These are phyloP conservation scores for Thalassiosira hispida DNA, from an alignment of 352 stramenopile species.

Conservation along the genomic window DNA sequence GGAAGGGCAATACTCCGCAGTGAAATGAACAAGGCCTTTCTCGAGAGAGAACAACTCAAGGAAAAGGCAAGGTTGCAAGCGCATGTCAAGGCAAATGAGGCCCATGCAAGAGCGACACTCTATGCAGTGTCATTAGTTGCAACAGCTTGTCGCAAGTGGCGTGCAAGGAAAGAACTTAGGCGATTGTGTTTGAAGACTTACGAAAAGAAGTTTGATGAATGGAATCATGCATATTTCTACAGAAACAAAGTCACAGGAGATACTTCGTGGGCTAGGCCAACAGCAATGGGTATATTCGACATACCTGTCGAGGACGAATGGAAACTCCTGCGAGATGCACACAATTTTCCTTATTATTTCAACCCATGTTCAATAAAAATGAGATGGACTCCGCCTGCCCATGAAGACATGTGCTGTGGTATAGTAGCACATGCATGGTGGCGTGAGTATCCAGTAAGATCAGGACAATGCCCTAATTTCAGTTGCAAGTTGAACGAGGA, in stretches of 20 bases:
- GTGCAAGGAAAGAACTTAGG: conserved; percentile 47
- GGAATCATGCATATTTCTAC: conserved; percentile 54
- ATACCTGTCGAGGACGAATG: conserved; percentile 56
- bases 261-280: conserved; percentile 45
- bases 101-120: conserved; percentile 27
- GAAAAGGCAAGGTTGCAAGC: conserved; percentile 20
- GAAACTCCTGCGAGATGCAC: conserved; percentile 43
- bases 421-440: conserved; percentile 44
- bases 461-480: conserved; percentile 51
- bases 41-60: conserved; percentile 31
- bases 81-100: conserved; percentile 15
- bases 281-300: conserved; percentile 52
- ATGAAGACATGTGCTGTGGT: conserved; percentile 38
- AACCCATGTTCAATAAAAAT: conserved; percentile 52
- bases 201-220: conserved; percentile 51
- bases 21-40: conserved; percentile 43
- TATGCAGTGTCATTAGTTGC: conserved; percentile 34
- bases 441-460: conserved; percentile 40
- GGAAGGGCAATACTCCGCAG: conserved; percentile 28
- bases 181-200: conserved; percentile 41
- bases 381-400: conserved; percentile 38
- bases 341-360: conserved; percentile 61
- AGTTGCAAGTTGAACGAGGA: conserved; percentile 18
- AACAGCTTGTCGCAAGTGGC: conserved; percentile 48
- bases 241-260: conserved; percentile 44